Percentiles rank a stretch among this genome's conserved stretches.
These are phyloP conservation scores for Triticum aestivum DNA, from an alignment of 176 grass and related monocot genomes.

Conservation along the genomic window IWGSC_CS_RefSeq_v2.1 NC_057810.1:562132755-562133254, in stretches of 20 bases:
- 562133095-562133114: too few species aligned
- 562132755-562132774: constrained; percentile 53
- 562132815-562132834: constrained; percentile 37
- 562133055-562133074: too few species aligned
- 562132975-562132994: too few species aligned
- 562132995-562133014: too few species aligned
- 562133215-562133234: neutral
- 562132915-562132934: neutral
- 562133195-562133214: neutral
- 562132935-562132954: neutral
- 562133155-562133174: neutral
- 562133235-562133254: neutral
- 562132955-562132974: too few species aligned
- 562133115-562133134: too few species aligned
- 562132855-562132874: constrained; percentile 13
- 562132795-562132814: constrained; percentile 89
- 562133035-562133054: too few species aligned
- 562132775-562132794: constrained; percentile 90
- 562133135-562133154: neutral
- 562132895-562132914: neutral
- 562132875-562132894: neutral
- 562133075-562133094: too few species aligned
- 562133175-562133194: neutral
- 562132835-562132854: constrained; percentile 6
- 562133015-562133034: too few species aligned